These are phyloP conservation scores for Aspergillus neotritici DNA, from an alignment of 2,329 filamentous ascomycete species.

Conservation along the genomic window DNA sequence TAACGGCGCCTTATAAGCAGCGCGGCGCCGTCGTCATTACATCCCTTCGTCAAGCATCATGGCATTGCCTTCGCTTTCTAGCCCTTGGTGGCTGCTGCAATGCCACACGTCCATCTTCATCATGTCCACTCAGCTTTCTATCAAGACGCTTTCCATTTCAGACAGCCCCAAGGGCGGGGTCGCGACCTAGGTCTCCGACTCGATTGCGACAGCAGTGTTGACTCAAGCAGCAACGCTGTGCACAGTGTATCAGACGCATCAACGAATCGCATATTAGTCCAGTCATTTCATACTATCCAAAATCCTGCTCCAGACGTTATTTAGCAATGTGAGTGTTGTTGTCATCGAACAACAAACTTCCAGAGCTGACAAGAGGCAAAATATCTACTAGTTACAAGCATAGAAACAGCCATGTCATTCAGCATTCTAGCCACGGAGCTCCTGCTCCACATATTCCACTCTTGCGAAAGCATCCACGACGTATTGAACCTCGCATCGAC, in stretches of 20 bases:
- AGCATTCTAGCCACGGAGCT: conserved; percentile 54
- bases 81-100: conserved; percentile 16
- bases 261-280: too few species aligned
- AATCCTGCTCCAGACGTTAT: too few species aligned
- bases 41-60: conserved; percentile 17
- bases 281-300: too few species aligned
- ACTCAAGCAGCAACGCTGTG: conserved; percentile 12
- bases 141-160: conserved; percentile 7
- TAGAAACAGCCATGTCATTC: conserved; percentile 45
- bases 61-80: conserved; percentile 14
- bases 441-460: conserved; percentile 52
- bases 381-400: background rate
- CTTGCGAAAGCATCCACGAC: conserved; percentile 48
- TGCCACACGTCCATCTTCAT: background rate
- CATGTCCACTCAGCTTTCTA: conserved; percentile 4
- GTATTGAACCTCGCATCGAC: conserved; percentile 51
- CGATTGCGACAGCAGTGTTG: conserved; percentile 16
- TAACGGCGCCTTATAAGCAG: background rate
- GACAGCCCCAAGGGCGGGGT: conserved; percentile 32
- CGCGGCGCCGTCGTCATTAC: conserved; percentile 1
- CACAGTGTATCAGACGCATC: too few species aligned
- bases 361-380: background rate
- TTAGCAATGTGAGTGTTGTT: too few species aligned
- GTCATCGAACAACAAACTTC: too few species aligned
- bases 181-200: conserved; percentile 19